phyloP scores from a whole-genome alignment of 495 filamentous ascomycete species.

The Penicillium riverlandense region DNA sequence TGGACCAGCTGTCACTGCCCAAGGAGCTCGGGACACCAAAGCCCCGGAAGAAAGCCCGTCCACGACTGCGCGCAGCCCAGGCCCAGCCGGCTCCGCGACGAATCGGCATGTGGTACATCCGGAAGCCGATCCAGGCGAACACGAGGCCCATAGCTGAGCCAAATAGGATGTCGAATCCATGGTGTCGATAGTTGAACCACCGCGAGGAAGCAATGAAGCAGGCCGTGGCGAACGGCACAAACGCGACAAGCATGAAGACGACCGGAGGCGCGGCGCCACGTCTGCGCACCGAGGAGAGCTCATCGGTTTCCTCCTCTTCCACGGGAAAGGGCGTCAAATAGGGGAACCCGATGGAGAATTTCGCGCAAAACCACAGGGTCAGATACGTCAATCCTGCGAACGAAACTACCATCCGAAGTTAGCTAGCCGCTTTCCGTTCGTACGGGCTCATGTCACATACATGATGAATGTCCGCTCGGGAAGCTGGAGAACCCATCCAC shows the following conservation, averaged over 20 bases:
- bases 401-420: constrained; percentile 34
- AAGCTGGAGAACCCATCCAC: constrained; percentile 61
- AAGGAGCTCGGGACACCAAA: constrained; percentile 47
- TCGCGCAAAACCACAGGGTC: constrained; percentile 55
- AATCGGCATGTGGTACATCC: constrained; percentile 65
- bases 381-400: constrained; percentile 59
- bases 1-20: constrained; percentile 26
- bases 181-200: constrained; percentile 57
- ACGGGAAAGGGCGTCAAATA: constrained; percentile 43
- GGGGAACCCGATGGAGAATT: constrained; percentile 55
- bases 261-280: constrained; percentile 54
- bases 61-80: constrained; percentile 37
- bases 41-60: constrained; percentile 51
- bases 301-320: constrained; percentile 15
- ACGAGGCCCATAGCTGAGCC: constrained; percentile 50
- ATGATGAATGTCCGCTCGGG: constrained; percentile 62
- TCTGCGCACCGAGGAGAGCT: constrained; percentile 26
- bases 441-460: constrained; percentile 27
- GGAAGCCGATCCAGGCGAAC: constrained; percentile 50
- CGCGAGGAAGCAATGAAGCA: constrained; percentile 56
- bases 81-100: constrained; percentile 49
- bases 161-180: constrained; percentile 57
- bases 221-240: constrained; percentile 50
- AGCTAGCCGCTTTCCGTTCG: not conserved
- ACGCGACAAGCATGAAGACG: constrained; percentile 47